Percentiles rank a stretch among this genome's conserved stretches.
Evolutionary conservation across 345 rosid genomes (phyloP).

Genomic region (Gossypium raimondii): DNA sequence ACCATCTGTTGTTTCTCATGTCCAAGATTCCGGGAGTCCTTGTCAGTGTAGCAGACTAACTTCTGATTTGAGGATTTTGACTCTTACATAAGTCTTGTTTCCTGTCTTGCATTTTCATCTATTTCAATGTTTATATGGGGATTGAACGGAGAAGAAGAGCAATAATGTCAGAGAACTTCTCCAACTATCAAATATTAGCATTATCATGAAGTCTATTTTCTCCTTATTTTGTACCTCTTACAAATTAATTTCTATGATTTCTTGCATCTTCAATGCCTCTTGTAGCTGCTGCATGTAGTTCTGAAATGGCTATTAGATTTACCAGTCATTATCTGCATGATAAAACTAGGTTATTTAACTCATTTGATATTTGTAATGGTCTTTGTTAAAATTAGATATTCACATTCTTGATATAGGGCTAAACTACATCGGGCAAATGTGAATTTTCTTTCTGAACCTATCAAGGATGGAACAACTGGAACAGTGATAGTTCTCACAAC

Average conservation of each 20-base stretch:
- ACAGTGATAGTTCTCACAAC: conserved; percentile 96
- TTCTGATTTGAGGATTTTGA: no score
- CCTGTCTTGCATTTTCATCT: background rate
- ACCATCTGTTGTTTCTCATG: background rate
- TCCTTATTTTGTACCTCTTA: background rate
- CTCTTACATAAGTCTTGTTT: background rate
- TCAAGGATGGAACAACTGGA: conserved; percentile 92
- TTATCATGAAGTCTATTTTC: background rate
- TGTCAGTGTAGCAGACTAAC: background rate
- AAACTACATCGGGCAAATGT: conserved; percentile 79
- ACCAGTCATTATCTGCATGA: background rate
- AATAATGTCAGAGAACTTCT: background rate
- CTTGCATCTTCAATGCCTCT: background rate
- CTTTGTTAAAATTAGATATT: conserved; percentile 2
- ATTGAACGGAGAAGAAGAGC: background rate
- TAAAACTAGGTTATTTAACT: background rate
- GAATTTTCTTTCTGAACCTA: conserved; percentile 73
- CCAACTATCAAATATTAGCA: background rate
- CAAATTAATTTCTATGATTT: background rate
- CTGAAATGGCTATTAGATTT: background rate
- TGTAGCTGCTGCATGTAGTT: background rate
- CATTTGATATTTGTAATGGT: conserved; percentile 5
- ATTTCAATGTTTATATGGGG: background rate
- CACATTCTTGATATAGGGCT: conserved; percentile 36
- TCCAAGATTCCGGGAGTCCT: background rate